Evolutionary conservation across 106 monocot species (phyloP), one percentile per base, ranked within the genome.

Genomic region (Xerophyta viscosa): DNA sequence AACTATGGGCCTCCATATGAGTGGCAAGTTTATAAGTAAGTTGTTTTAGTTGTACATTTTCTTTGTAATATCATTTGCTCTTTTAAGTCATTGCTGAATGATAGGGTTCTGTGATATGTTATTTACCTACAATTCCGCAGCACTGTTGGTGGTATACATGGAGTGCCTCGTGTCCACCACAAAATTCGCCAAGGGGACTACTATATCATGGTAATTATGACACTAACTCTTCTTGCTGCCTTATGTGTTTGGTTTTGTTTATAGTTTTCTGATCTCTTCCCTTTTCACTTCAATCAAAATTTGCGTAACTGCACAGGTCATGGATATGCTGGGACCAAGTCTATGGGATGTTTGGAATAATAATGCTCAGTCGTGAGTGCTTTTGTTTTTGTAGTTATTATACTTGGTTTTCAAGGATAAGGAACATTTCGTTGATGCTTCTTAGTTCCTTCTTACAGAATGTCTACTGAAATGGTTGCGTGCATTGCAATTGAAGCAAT

Each of bases 291-390:
- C 39, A 12, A 3, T 12, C 2, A 12, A 2, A 39, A 18, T 20
- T 46, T 10, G 2, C 13, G 20, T 46, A n/a, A 37, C 36, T 54
- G 46, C 20, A 46, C 56, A 89, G 88, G 79, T 89, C 45, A 89
- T 89, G 88, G 88, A 89, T 67, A 83, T 89, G 73, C 49, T 89
- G 44, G 88, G 88, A 20, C 88, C 88, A n/a, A 89, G 88, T 71
- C 70, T 89, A 36, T 89, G 83, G 83, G 83, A 89, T 80, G 73
- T 89, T 41, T 83, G 88, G 88, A 89, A 77, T 61, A 80, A 66
- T 52, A 76, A 77, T 62, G 65, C 76, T 29, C 83, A 76, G 46
- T 52, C 79, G 88, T 83, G 27, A 73, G 83, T 77, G n/a, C n/a
- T 41, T 20, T 5, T 43, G 14, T 18, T 20, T 20, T 53, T 26